These are phyloP conservation scores for Exophiala dermatitidis DNA, from an alignment of 2,329 filamentous ascomycete species.

Conservation along the genomic window DNA sequence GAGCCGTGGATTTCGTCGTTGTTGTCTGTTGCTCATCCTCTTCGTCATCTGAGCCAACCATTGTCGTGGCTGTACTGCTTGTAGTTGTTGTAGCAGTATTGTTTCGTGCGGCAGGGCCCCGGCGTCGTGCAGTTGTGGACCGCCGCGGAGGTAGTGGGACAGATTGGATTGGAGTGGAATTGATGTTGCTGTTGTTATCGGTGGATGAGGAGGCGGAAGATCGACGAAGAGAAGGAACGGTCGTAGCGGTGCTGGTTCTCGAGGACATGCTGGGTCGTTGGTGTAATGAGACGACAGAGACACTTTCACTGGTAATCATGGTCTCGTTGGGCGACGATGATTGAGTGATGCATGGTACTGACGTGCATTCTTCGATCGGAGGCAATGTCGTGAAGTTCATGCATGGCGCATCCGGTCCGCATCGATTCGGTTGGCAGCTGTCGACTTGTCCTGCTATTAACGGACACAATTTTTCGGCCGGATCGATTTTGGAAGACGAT, in stretches of 20 bases:
- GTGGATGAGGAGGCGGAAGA: slow-evolving; percentile 12
- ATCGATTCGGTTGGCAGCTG: slow-evolving; percentile 22
- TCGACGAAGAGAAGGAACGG: neutral
- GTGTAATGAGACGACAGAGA: slow-evolving; percentile 16
- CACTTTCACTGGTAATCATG: slow-evolving; percentile 21
- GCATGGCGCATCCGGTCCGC: slow-evolving; percentile 26
- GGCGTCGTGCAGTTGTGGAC: slow-evolving; percentile 6
- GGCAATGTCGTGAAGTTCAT: slow-evolving; percentile 26
- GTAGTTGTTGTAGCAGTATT: neutral
- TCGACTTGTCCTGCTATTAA: slow-evolving; percentile 24
- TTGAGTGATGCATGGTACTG: slow-evolving; percentile 22
- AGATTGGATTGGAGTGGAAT: slow-evolving; percentile 1
- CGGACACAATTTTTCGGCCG: slow-evolving; percentile 24
- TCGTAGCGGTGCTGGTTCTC: slow-evolving; percentile 10
- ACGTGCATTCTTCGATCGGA: slow-evolving; percentile 27
- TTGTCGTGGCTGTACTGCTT: neutral
- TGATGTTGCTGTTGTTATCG: neutral
- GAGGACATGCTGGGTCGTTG: slow-evolving; percentile 13
- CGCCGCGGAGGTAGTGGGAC: slow-evolving; percentile 16
- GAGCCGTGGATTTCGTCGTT: slow-evolving; percentile 12
- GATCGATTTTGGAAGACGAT: slow-evolving; percentile 8
- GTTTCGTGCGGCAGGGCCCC: neutral
- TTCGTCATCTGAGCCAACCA: slow-evolving; percentile 10
- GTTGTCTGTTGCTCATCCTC: slow-evolving; percentile 7
- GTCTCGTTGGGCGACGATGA: slow-evolving; percentile 17